These are phyloP conservation scores for Fraxinus excelsior DNA, from an alignment of 257 asterid species.

Conservation along the genomic window DNA sequence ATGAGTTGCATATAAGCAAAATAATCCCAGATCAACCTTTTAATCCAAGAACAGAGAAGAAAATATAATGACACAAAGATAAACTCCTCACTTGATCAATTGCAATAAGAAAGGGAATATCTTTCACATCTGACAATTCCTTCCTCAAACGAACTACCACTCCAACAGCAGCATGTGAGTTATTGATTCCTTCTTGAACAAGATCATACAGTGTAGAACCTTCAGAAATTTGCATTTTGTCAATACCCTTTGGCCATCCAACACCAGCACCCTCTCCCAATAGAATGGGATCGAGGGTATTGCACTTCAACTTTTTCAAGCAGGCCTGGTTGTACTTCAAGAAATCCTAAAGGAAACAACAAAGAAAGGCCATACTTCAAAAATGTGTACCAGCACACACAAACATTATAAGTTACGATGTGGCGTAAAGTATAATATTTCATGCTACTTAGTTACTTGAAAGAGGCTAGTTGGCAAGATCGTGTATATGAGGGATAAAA, in stretches of 20 bases:
- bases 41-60: neutral
- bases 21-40: slow-evolving; percentile 15
- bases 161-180: slow-evolving; percentile 86
- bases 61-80: slow-evolving; percentile 9
- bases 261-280: slow-evolving; percentile 97
- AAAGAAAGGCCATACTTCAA: slow-evolving; percentile 23
- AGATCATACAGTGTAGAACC: slow-evolving; percentile 73
- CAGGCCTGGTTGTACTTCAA: slow-evolving; percentile 61
- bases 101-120: slow-evolving; percentile 87
- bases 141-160: slow-evolving; percentile 84
- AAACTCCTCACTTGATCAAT: slow-evolving; percentile 78
- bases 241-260: slow-evolving; percentile 72
- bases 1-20: slow-evolving; percentile 20
- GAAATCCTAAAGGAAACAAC: slow-evolving; percentile 60
- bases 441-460: neutral
- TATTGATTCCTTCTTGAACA: slow-evolving; percentile 66
- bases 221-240: slow-evolving; percentile 58
- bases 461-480: neutral
- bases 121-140: slow-evolving; percentile 77
- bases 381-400: slow-evolving; percentile 16
- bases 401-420: slow-evolving; percentile 2
- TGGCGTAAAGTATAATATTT: neutral
- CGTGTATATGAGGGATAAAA: neutral
- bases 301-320: slow-evolving; percentile 70
- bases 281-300: slow-evolving; percentile 63